A percentile compares a stretch with the other conserved stretches of the same genome.
phyloP scores from a whole-genome alignment of 208 protist genomes.

The Wallacemonas sp. region DNA sequence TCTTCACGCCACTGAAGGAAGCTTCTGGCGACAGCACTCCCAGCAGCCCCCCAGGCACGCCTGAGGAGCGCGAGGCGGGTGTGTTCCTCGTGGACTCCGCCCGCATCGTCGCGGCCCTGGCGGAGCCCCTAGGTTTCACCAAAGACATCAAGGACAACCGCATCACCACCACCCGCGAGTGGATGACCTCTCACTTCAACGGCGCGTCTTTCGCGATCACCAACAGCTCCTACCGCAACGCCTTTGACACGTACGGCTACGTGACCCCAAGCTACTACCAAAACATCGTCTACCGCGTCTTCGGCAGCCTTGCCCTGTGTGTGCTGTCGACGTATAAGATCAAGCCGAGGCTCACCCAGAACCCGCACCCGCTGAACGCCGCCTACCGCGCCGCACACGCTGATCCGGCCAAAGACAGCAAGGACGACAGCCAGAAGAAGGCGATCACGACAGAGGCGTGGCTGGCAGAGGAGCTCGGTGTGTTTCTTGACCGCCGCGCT shows the following conservation, averaged over 20 bases:
- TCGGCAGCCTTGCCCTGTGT: constrained; percentile 55
- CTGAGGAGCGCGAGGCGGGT: not conserved
- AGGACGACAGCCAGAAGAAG: not conserved
- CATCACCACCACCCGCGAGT: constrained; percentile 51
- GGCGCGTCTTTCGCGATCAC: constrained; percentile 64
- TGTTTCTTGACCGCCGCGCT: constrained; percentile 36
- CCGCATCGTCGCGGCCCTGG: constrained; percentile 48
- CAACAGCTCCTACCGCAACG: constrained; percentile 63
- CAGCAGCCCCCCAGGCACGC: not conserved
- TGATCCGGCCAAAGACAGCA: not conserved
- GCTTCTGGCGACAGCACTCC: not conserved
- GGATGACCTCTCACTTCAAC: constrained; percentile 76
- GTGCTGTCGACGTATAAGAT: constrained; percentile 63
- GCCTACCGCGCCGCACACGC: constrained; percentile 9
- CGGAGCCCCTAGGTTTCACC: constrained; percentile 50
- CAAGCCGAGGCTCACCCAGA: constrained; percentile 22
- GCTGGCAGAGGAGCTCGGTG: constrained; percentile 46
- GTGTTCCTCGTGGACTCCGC: constrained; percentile 71
- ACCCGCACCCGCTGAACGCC: constrained; percentile 22
- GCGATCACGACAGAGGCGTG: constrained; percentile 33
- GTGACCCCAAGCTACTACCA: constrained; percentile 56
- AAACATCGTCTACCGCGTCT: constrained; percentile 56
- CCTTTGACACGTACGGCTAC: constrained; percentile 56
- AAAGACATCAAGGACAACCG: constrained; percentile 47
- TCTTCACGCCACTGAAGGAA: constrained; percentile 31